A percentile compares a stretch with the other conserved stretches of the same genome.
These are phyloP conservation scores for Aureobasidium musti DNA, from an alignment of 2,329 filamentous ascomycete genomes.

Conservation along the genomic window DNA sequence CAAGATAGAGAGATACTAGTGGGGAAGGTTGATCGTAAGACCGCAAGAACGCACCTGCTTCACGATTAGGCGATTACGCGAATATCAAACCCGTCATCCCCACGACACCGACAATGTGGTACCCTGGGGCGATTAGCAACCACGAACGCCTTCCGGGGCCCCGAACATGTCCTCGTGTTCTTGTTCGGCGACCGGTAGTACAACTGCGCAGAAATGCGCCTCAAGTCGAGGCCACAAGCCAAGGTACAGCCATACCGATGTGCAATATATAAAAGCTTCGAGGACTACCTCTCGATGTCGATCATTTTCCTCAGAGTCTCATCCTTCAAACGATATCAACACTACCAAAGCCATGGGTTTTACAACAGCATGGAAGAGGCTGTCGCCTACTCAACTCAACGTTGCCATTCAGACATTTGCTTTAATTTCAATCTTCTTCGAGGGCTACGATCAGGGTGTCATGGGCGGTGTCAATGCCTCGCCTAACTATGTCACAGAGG, in stretches of 20 bases:
- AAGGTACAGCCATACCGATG: background rate
- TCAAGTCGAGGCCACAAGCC: background rate
- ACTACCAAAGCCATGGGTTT: constrained; percentile 42
- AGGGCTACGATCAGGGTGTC: constrained; percentile 59
- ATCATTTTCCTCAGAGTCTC: background rate
- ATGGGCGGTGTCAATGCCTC: constrained; percentile 55
- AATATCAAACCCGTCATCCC: constrained; percentile 12
- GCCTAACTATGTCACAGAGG: constrained; percentile 47
- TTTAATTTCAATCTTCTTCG: constrained; percentile 43
- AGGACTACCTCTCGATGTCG: background rate
- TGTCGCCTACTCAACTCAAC: constrained; percentile 49
- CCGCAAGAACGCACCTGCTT: background rate
- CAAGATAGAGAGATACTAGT: background rate
- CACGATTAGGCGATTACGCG: background rate
- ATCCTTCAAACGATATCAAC: background rate
- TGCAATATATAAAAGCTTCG: background rate
- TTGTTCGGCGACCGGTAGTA: background rate
- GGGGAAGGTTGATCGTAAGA: background rate
- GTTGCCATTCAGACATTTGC: constrained; percentile 44
- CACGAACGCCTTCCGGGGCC: constrained; percentile 15
- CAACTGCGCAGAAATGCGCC: background rate
- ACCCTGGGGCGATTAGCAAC: background rate
- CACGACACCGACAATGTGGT: constrained; percentile 2
- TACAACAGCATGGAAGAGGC: constrained; percentile 47
- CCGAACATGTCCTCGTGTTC: background rate